Percentiles rank a stretch among this genome's conserved stretches.
Evolutionary conservation across 148 eudicot genomes (phyloP).

Genomic region (Suaeda aralocaspica): DNA sequence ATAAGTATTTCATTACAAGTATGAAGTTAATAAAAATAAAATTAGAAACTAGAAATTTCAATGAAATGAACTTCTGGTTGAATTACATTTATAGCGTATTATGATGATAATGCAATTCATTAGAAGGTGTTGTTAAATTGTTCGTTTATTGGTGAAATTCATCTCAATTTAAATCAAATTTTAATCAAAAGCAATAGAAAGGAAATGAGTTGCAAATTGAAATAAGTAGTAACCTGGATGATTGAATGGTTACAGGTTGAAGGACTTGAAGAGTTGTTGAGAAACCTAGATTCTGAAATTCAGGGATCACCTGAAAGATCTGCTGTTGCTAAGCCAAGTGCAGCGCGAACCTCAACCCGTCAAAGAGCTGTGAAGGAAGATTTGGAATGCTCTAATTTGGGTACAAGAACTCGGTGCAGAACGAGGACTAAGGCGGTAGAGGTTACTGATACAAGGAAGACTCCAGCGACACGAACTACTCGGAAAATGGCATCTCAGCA

Average conservation of each 20-base stretch:
- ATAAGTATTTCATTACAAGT: too few relatives aligned
- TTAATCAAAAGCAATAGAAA: background rate
- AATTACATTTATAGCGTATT: too few relatives aligned
- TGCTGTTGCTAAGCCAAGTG: conserved; percentile 28
- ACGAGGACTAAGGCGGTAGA: conserved; percentile 21
- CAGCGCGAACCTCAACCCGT: conserved; percentile 38
- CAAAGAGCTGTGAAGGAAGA: conserved; percentile 21
- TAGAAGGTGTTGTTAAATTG: background rate
- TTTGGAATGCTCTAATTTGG: conserved; percentile 26
- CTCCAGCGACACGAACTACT: conserved; percentile 26
- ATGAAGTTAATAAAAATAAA: too few relatives aligned
- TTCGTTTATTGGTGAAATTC: too few relatives aligned
- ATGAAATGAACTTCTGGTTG: too few relatives aligned
- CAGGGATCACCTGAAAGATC: conserved; percentile 47
- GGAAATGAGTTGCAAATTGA: background rate
- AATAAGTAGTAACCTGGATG: background rate
- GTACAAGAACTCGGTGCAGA: conserved; percentile 32
- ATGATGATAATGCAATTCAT: too few relatives aligned
- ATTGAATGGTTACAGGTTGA: conserved; percentile 44
- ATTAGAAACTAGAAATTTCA: too few relatives aligned
- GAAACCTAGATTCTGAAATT: conserved; percentile 24
- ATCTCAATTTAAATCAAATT: background rate
- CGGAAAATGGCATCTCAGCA: conserved; percentile 23
- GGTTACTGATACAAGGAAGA: conserved; percentile 19
- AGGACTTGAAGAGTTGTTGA: conserved; percentile 64